phyloP scores from a whole-genome alignment of 345 rosid genomes.

The Syzygium grande region DNA sequence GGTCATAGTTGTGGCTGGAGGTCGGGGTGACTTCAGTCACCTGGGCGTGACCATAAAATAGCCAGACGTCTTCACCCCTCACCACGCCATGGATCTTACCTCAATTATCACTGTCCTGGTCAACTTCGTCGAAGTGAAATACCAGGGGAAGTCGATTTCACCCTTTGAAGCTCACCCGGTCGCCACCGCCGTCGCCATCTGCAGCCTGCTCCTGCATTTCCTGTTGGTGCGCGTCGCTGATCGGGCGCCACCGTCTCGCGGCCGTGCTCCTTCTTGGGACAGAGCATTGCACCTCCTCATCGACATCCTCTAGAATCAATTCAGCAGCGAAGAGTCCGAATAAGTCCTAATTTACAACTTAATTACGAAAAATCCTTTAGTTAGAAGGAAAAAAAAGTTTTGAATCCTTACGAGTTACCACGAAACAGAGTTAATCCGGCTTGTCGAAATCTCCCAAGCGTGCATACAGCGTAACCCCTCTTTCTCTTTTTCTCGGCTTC shows the following conservation, averaged over 20 bases:
- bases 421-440: too few relatives aligned
- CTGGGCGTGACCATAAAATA: too few relatives aligned
- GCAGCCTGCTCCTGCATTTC: neutral
- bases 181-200: neutral
- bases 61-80: accelerated
- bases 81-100: neutral
- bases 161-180: neutral
- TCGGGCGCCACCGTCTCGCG: neutral
- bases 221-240: accelerated
- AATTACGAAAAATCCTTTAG: neutral
- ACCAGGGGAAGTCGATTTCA: neutral
- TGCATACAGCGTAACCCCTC: too few relatives aligned
- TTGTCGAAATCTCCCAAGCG: too few relatives aligned
- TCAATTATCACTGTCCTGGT: neutral
- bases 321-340: neutral
- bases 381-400: too few relatives aligned
- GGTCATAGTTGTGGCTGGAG: too few relatives aligned
- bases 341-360: too few relatives aligned
- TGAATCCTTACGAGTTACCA: accelerated
- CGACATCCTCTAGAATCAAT: neutral
- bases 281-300: neutral
- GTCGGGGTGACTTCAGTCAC: too few relatives aligned
- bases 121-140: neutral
- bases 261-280: neutral
- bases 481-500: too few relatives aligned